Evolutionary conservation across 768 basidiomycete genomes (phyloP), one percentile per base, ranked within the genome.

Genomic region (Rhizopogon vulgaris): DNA sequence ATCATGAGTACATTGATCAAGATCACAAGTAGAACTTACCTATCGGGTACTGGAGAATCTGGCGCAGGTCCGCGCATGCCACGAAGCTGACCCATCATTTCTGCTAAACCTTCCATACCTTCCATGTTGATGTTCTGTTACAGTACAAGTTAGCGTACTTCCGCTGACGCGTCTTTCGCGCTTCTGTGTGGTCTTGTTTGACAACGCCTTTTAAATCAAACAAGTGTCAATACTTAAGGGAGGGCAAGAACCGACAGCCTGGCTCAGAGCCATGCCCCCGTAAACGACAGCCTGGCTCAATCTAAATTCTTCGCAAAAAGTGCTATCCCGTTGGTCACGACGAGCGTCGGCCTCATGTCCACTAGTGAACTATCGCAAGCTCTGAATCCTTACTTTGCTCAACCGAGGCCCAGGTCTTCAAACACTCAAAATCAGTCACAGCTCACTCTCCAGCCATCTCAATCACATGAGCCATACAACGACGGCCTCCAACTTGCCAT

Each of bases 351-450:
- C 58, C 54, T 56, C 52, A 84, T 84, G 83, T 71, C 78, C 59
- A 76, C 80, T 54, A 89, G 85, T 71, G 85, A 89, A 67, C 80
- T 90, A 52, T 84, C 83, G 8, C 82, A 90, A 63, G 87, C 87
- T 5, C 82, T 90, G 60, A 90, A 89, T 65, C 86, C 86, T 10
- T 73, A 81, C 62, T 73, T 78, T 52, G 74, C 73, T 34, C 78
- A 78, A 48, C 60, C 70, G 15, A 69, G 77, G 55, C 57, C 66
- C 17, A 64, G 73, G 38, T 52, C 62, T 3, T 53, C 61, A 0
- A 57, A 59, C 8, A 53, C 42, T 27, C 68, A 43, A 52, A 69
- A 8, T 55, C 61, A 25, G 30, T 49, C 60, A 6, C 66, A 71
- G 39, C 58, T 63, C 2, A 58, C 63, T 3, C 58, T 63, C 37